Evolutionary conservation across 352 stramenopile species (phyloP).

Genomic region (Peronosclerospora sorghi): DNA sequence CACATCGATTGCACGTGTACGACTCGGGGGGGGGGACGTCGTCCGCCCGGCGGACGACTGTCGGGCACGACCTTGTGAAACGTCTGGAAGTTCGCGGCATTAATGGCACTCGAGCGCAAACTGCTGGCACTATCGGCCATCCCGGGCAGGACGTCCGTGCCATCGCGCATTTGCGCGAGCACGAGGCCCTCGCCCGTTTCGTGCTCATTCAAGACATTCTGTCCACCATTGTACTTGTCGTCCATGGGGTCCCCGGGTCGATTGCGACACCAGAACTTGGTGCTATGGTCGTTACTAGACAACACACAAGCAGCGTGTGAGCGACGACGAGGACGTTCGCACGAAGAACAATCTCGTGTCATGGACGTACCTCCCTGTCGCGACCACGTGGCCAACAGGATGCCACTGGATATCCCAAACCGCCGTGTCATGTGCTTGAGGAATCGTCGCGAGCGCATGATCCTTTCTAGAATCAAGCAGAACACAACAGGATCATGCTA

Average conservation of each 20-base stretch:
- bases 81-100: conserved; percentile 60
- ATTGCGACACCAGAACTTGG: conserved; percentile 97
- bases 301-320: no score
- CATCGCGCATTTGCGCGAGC: conserved; percentile 15
- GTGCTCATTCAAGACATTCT: conserved; percentile 57
- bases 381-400: conserved; percentile 92
- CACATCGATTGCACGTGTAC: conserved; percentile 83
- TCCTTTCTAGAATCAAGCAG: conserved; percentile 45
- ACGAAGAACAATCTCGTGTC: no score
- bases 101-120: conserved; percentile 59
- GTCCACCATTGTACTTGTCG: conserved; percentile 81
- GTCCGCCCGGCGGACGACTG: conserved; percentile 19
- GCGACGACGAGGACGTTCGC: no score
- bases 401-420: conserved; percentile 98
- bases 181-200: conserved; percentile 30
- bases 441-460: conserved; percentile 72
- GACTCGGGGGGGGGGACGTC: conserved; percentile 61
- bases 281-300: conserved; percentile 90
- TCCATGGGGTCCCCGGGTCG: conserved; percentile 86
- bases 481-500: no score
- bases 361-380: conserved; percentile 83
- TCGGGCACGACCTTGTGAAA: conserved; percentile 33
- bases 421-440: conserved; percentile 92
- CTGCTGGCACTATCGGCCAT: conserved; percentile 47
- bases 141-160: conserved; percentile 47